Conservation (phyloP, 805 yeast genomes). For the Starmerella bombicola region DNA sequence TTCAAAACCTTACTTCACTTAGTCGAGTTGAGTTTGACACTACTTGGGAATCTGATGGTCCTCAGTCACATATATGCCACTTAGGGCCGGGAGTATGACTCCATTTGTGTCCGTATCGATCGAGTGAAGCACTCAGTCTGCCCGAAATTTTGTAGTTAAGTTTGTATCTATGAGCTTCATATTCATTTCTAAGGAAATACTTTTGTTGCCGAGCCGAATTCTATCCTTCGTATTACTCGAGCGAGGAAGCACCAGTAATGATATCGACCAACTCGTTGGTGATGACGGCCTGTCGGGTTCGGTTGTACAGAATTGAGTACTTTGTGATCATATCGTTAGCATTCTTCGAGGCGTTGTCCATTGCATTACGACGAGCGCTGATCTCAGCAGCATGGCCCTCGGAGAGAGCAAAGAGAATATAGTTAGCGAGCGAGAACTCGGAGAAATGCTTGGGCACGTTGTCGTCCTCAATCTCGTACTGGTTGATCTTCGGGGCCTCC, state of each 20-base stretch:
- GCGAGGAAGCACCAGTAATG: slow-evolving; percentile 98
- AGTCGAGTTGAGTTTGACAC: too few relatives aligned
- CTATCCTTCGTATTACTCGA: too few relatives aligned
- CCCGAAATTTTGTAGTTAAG: too few relatives aligned
- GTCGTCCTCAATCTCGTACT: slow-evolving; percentile 59
- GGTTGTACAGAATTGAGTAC: slow-evolving; percentile 95
- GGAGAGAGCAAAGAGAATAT: slow-evolving; percentile 80
- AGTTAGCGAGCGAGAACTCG: slow-evolving; percentile 83
- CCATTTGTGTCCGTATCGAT: too few relatives aligned
- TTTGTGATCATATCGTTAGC: slow-evolving; percentile 97
- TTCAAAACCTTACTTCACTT: too few relatives aligned
- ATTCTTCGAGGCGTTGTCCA: slow-evolving; percentile 99
- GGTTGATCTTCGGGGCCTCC: slow-evolving; percentile 71
- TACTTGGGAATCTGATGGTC: too few relatives aligned
- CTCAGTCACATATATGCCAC: too few relatives aligned
- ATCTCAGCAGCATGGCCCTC: slow-evolving; percentile 98
- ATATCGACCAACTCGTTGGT: slow-evolving; percentile 99
- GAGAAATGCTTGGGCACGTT: slow-evolving; percentile 35
- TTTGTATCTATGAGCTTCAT: too few relatives aligned
- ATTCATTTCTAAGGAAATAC: too few relatives aligned
- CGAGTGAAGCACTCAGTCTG: too few relatives aligned
- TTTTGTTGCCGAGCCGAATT: too few relatives aligned
- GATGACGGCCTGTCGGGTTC: slow-evolving; percentile 98
- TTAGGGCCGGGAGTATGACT: too few relatives aligned
- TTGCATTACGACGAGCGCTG: slow-evolving; percentile 97